Base-by-base conservation (phyloP, 257 asterid genomes). In the Capsicum chinense region DNA sequence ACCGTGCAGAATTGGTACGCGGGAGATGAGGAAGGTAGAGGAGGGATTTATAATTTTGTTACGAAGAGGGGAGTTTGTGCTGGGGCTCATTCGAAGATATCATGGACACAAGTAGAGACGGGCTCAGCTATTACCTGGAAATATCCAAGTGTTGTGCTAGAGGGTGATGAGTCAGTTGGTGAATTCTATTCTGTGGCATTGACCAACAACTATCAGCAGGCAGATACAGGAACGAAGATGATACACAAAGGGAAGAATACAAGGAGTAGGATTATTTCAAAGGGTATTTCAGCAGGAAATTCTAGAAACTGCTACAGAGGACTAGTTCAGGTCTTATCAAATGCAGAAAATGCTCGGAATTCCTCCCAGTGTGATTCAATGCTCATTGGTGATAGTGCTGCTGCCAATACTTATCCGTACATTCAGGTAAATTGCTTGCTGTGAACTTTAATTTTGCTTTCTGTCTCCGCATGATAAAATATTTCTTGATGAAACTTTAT, bases 1-100 rank as follows among this genome's bases (percentile, higher is more conserved):
- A 97, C 99, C 0, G 98, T 97, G 60, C 99, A 97, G 89, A 97
- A 97, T 88, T 97, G 99, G 99, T 97, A 95, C 42, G 98, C 98
- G 0, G 99, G 99, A 7, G 98, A 97, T 78, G 97, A 90, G 87
- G 79, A 93, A 4, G 99, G 99, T 35, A 92, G 26, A 67, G 99
- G 99, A 16, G 98, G 98, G 69, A 93, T 97, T 19, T 97, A 50
- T 83, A 97, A 97, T 83, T 97, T 97, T 63, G 98, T 97, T 52
- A 97, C 99, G 0, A 97, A 97, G 88, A 87, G 99, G 83, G 98
- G 99, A 26, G 86, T 95, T 42, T 97, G 99, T 87, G 95, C 94
- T 4, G 99, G 98, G 5, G 78, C 87, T 26, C 68, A 86, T 7
- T 95, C 98, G 0, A 97, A 91, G 95, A 93, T 97, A 67, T 97